phyloP scores from a whole-genome alignment of 1,284 basidiomycete species.

The Ceratobasidium theobromae region DNA sequence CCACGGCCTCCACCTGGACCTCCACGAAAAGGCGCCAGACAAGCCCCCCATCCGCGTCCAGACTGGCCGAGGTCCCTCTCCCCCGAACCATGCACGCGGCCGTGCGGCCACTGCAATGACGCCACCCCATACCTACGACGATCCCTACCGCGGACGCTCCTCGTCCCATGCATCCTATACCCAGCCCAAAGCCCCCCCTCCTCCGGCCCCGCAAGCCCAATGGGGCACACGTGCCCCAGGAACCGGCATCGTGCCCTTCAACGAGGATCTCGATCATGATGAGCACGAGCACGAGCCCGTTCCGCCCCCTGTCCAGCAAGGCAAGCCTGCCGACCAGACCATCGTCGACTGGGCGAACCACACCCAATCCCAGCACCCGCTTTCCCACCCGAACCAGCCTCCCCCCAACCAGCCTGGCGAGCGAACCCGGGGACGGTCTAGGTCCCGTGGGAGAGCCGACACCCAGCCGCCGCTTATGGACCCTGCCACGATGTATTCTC shows the following conservation, averaged over 20 bases:
- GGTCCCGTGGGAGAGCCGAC: background rate
- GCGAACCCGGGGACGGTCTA: conserved; percentile 7
- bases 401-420: no score
- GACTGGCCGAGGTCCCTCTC: background rate
- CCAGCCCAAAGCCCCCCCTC: conserved; percentile 12
- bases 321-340: background rate
- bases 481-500: conserved; percentile 3
- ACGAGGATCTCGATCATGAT: conserved; percentile 27
- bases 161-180: background rate
- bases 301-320: background rate
- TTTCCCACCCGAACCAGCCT: conserved; percentile 17
- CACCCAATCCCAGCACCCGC: conserved; percentile 15
- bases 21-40: background rate
- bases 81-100: background rate
- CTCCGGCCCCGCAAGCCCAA: background rate
- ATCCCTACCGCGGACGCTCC: conserved; percentile 1
- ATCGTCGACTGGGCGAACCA: conserved; percentile 27
- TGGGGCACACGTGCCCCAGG: background rate
- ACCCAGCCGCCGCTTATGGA: conserved; percentile 23
- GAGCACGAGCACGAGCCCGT: conserved; percentile 23
- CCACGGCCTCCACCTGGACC: background rate
- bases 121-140: conserved; percentile 6
- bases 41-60: background rate
- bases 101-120: background rate
- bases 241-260: conserved; percentile 21